phyloP scores from a whole-genome alignment of 2,329 filamentous ascomycete genomes.

The Rachicladosporium sp. region DNA sequence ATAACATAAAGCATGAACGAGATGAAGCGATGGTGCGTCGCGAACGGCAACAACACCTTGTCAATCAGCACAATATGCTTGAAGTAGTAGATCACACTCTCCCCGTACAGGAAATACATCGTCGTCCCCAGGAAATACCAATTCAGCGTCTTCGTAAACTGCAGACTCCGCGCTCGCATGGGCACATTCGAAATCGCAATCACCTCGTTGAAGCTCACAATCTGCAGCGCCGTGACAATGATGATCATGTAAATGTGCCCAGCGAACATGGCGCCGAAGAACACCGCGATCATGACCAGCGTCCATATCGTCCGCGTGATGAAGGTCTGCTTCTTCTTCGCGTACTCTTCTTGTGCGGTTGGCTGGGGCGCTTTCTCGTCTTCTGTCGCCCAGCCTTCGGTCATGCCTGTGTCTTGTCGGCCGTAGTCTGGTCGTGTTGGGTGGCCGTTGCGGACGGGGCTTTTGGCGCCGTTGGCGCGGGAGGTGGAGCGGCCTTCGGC shows the following conservation, averaged over 20 bases:
- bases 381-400: slow-evolving; percentile 24
- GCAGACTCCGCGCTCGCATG: slow-evolving; percentile 76
- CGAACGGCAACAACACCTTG: slow-evolving; percentile 79
- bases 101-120: slow-evolving; percentile 98
- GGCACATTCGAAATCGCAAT: slow-evolving; percentile 95
- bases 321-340: slow-evolving; percentile 98
- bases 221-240: slow-evolving; percentile 85
- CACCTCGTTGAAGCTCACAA: slow-evolving; percentile 97
- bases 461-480: slow-evolving; percentile 36
- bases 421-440: slow-evolving; percentile 12
- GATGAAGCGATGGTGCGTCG: slow-evolving; percentile 96
- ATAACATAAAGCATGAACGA: slow-evolving; percentile 97
- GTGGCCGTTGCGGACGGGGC: slow-evolving; percentile 35
- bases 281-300: slow-evolving; percentile 87
- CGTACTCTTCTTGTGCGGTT: slow-evolving; percentile 52
- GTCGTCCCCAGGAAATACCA: slow-evolving; percentile 99
- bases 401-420: slow-evolving; percentile 15
- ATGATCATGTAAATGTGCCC: slow-evolving; percentile 96
- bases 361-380: slow-evolving; percentile 19
- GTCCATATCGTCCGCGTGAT: slow-evolving; percentile 96
- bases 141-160: slow-evolving; percentile 90
- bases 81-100: slow-evolving; percentile 99
- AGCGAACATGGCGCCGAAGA: slow-evolving; percentile 86
- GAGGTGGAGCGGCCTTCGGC: slow-evolving; percentile 12
- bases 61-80: slow-evolving; percentile 97